Percentiles rank a stretch among this genome's conserved stretches.
These are phyloP conservation scores for Carex kokanica DNA, from an alignment of 176 grass and related monocot species.

Conservation along the genomic window DNA sequence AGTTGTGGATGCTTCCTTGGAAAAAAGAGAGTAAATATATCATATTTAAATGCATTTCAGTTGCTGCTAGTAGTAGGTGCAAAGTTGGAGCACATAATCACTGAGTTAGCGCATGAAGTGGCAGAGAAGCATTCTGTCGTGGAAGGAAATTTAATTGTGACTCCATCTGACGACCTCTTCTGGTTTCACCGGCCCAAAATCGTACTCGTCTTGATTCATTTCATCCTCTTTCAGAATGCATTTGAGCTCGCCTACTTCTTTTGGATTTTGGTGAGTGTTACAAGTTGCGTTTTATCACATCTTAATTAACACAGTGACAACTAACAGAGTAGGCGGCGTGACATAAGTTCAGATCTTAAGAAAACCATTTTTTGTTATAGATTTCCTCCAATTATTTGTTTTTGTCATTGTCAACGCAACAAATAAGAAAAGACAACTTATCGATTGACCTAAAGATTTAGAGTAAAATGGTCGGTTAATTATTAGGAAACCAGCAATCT, in stretches of 20 bases:
- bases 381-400: background rate
- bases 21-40: background rate
- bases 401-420: background rate
- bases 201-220: slow-evolving; percentile 73
- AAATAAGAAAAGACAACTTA: too few relatives aligned
- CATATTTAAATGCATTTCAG: slow-evolving; percentile 22
- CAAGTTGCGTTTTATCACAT: too few relatives aligned
- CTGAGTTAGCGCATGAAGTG: slow-evolving; percentile 60
- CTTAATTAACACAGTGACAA: background rate
- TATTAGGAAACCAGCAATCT: background rate
- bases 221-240: slow-evolving; percentile 74
- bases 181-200: slow-evolving; percentile 67
- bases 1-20: background rate
- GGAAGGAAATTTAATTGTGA: slow-evolving; percentile 51
- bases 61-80: slow-evolving; percentile 52
- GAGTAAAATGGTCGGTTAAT: background rate
- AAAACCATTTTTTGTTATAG: background rate
- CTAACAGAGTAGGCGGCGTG: background rate
- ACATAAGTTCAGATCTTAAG: background rate
- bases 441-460: too few relatives aligned
- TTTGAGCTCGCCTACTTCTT: slow-evolving; percentile 86
- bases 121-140: slow-evolving; percentile 46
- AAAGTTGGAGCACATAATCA: slow-evolving; percentile 94
- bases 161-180: slow-evolving; percentile 67
- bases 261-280: slow-evolving; percentile 61